Evolutionary conservation across 2,329 filamentous ascomycete genomes (phyloP), one percentile per base, ranked within the genome.

Genomic region (Diplodia intermedia): DNA sequence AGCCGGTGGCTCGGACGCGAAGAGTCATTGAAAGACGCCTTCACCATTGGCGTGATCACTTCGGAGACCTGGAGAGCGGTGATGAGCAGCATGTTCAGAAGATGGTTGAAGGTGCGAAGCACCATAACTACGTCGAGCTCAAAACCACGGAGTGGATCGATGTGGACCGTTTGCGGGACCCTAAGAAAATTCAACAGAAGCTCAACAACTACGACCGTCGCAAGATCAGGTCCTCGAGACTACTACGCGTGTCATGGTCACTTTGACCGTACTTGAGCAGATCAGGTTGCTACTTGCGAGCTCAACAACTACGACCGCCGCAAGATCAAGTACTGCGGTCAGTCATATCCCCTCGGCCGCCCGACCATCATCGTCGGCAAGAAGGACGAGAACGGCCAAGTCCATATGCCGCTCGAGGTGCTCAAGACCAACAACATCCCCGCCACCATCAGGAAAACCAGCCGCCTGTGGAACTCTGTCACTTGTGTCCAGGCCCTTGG

Each of bases 291-390:
- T n/a, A n/a, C n/a, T n/a, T n/a, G n/a, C n/a, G n/a, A 95, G 74
- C 84, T 88, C 75, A 80, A 90, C 23, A 90, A 89, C 70, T 97
- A 94, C 76, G 92, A 97, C 79, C 88, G 91, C 60, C 98, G 98
- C 78, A 85, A 98, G 66, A 87, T 97, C 80, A 96, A 96, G 75
- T 97, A 94, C 81, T 99, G 95, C 95, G 92, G 94, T 15, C 95
- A 98, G 79, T 97, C 92, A 0, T 99, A 97, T 76, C 84, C 99
- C 2, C 89, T 99, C 1, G 94, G 94, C 50, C 94, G 98, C 0
- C 93, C 93, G 0, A 94, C 90, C 72, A 92, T 99, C 71, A 88
- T 97, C 55, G 91, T 99, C 36, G 95, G 95, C 29, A 63, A 38
- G 60, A 29, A 49, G 11, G 43, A 53, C 57, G 76, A 89, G 67